Conservation (phyloP, 805 yeast genomes). For the Brettanomyces sp. region DNA sequence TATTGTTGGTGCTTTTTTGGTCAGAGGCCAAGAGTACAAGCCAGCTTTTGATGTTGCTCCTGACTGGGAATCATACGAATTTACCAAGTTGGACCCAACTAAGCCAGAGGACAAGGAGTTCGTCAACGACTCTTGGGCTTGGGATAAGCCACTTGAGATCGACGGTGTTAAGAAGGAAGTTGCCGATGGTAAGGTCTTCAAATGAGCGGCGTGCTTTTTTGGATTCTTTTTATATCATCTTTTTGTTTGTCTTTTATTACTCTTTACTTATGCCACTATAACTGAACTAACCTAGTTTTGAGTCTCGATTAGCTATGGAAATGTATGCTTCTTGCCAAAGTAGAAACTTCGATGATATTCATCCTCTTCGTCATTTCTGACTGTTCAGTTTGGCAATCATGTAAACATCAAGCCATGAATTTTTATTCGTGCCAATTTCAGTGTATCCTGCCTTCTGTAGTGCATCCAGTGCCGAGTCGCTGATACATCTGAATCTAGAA, state of each 20-base stretch:
- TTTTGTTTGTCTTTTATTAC: not conserved
- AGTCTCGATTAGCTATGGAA: no score
- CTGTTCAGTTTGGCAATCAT: not conserved
- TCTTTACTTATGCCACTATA: not conserved
- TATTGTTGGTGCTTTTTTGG: conserved; percentile 87
- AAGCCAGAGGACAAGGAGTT: conserved; percentile 70
- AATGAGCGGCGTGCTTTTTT: conserved; percentile 37
- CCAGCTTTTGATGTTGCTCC: conserved; percentile 99
- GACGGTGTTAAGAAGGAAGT: conserved; percentile 79
- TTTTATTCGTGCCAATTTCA: conserved; percentile 1
- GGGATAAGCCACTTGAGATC: conserved; percentile 88
- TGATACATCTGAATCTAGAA: conserved; percentile 59
- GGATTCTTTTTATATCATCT: not conserved
- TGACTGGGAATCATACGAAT: conserved; percentile 93
- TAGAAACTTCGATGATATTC: no score
- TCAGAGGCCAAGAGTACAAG: conserved; percentile 84
- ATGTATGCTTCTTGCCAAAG: no score
- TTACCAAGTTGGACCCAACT: conserved; percentile 74
- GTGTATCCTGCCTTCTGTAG: conserved; percentile 29
- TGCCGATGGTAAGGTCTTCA: conserved; percentile 96
- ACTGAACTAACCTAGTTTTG: no score
- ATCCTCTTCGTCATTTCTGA: not conserved
- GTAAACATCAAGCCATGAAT: conserved; percentile 10
- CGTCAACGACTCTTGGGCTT: conserved; percentile 88
- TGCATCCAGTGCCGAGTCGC: conserved; percentile 45